Evolutionary conservation across 1,139 yeast genomes (phyloP).

Genomic region (Blastobotrys capitulatus): DNA sequence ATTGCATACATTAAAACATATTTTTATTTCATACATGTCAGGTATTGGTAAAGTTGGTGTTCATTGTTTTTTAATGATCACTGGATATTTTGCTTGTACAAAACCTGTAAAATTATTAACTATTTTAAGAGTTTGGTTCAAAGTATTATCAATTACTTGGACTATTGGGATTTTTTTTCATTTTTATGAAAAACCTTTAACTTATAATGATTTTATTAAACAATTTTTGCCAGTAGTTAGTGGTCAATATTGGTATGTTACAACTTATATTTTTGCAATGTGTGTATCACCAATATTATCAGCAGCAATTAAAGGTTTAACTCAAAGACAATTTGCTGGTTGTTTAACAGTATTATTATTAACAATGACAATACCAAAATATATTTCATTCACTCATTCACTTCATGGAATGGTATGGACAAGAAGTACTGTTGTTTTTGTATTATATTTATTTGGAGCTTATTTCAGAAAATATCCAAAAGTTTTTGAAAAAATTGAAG

Average conservation of each 20-base stretch:
- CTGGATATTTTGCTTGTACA: slow-evolving; percentile 10
- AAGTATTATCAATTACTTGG: background rate
- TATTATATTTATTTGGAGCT: slow-evolving; percentile 1
- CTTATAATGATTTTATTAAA: background rate
- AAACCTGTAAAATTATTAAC: background rate
- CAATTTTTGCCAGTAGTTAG: background rate
- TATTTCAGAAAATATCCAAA: background rate
- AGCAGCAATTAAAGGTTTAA: background rate
- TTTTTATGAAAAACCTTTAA: too few relatives aligned
- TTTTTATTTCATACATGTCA: background rate
- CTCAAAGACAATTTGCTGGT: slow-evolving; percentile 1
- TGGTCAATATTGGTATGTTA: slow-evolving; percentile 2
- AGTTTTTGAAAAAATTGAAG: background rate
- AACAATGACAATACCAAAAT: background rate
- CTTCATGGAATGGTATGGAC: background rate
- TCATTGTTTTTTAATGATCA: slow-evolving; percentile 11
- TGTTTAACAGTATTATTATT: background rate
- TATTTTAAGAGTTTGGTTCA: slow-evolving; percentile 1
- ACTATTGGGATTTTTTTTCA: background rate
- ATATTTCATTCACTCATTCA: background rate
- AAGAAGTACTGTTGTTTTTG: background rate
- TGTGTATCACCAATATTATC: background rate
- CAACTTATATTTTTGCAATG: slow-evolving; percentile 1
- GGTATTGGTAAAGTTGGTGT: slow-evolving; percentile 11
- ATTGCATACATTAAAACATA: background rate